phyloP scores from a whole-genome alignment of 495 filamentous ascomycete genomes.

The Parathielavia hyrcaniae region DNA sequence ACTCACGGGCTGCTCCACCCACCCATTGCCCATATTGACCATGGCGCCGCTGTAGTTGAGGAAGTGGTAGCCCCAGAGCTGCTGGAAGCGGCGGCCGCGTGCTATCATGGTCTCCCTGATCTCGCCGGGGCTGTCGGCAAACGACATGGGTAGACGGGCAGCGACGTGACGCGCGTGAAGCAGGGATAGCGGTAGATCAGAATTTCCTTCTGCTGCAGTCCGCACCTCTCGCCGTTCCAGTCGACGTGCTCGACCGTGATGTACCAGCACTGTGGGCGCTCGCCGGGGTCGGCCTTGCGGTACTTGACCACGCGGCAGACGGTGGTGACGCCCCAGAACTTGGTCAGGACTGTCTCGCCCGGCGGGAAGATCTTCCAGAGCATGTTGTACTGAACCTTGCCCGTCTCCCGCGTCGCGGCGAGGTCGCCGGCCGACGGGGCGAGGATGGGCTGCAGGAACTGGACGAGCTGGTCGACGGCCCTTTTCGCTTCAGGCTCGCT shows the following conservation, averaged over 20 bases:
- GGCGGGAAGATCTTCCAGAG: constrained; percentile 38
- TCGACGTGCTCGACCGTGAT: constrained; percentile 45
- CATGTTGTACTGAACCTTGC: constrained; percentile 17
- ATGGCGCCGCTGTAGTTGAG: constrained; percentile 45
- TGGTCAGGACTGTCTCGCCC: constrained; percentile 24
- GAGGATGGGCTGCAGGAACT: constrained; percentile 49
- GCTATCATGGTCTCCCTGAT: constrained; percentile 32
- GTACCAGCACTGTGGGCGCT: constrained; percentile 6
- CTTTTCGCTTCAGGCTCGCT: constrained; percentile 45
- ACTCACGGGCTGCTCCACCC: constrained; percentile 8
- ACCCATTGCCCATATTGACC: constrained; percentile 9
- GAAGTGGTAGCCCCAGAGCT: constrained; percentile 50
- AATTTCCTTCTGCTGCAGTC: constrained; percentile 33
- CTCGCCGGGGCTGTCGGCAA: constrained; percentile 38
- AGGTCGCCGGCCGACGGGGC: constrained; percentile 42
- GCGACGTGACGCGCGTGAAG: constrained; percentile 42
- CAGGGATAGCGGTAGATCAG: constrained; percentile 44
- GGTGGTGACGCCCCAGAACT: constrained; percentile 18
- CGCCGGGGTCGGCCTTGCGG: neutral
- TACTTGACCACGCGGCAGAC: constrained; percentile 21
- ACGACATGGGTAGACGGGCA: constrained; percentile 51
- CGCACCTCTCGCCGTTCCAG: constrained; percentile 52
- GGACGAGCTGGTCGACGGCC: constrained; percentile 44
- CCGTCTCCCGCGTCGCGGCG: constrained; percentile 12
- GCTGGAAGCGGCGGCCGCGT: constrained; percentile 43